phyloP scores from a whole-genome alignment of 2,329 filamentous ascomycete genomes.

The Trichoderma breve region DNA sequence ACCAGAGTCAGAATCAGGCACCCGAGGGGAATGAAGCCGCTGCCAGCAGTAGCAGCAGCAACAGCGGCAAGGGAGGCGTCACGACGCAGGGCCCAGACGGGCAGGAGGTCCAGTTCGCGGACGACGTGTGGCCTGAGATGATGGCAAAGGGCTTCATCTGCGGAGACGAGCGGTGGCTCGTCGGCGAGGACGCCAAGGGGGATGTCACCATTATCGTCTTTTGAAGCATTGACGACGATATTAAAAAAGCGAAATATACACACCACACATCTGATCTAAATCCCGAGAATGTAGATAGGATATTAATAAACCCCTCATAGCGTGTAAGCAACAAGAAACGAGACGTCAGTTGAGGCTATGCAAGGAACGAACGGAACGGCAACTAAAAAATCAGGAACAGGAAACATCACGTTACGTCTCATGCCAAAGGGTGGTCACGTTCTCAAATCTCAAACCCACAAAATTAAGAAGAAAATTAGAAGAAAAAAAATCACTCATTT shows the following conservation, averaged over 20 bases:
- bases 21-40: constrained; percentile 5
- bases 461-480: background rate
- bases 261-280: background rate
- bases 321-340: background rate
- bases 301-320: background rate
- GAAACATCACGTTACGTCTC: constrained; percentile 3
- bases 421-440: background rate
- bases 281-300: background rate
- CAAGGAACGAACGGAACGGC: background rate
- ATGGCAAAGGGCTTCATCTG: constrained; percentile 52
- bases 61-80: background rate
- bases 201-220: constrained; percentile 55
- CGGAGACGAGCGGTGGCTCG: constrained; percentile 60
- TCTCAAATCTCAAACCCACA: background rate
- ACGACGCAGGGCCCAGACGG: constrained; percentile 22
- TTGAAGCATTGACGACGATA: constrained; percentile 24
- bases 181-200: constrained; percentile 54
- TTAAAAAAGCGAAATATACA: background rate
- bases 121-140: constrained; percentile 48
- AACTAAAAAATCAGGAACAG: background rate
- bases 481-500: background rate
- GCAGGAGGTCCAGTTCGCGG: constrained; percentile 42
- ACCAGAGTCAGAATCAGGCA: background rate
- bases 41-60: background rate
- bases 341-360: background rate